Evolutionary conservation across 805 yeast genomes (phyloP), one percentile per base, ranked within the genome.

Genomic region (Blastobotrys peoriensis): DNA sequence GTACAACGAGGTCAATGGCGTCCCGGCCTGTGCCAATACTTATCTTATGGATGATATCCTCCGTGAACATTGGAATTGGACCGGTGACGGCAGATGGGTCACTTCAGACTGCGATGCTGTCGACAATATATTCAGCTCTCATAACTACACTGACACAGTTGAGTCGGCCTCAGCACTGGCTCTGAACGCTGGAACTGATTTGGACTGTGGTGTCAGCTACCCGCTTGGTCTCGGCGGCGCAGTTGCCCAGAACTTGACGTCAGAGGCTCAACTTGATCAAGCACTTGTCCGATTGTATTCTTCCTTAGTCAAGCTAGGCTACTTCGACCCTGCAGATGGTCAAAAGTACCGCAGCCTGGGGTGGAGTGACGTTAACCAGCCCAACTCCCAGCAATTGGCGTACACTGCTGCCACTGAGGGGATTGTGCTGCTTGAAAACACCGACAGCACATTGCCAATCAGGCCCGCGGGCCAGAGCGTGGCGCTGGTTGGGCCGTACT

Each of bases 41-140:
- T 46, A 21, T 28, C 28, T 46, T 10, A 13, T 46, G 37, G 39
- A 41, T 16, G 33, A 22, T 6, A 22, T 46, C 21, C 18, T 42
- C 13, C 39, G 49, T 2, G 42, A 36, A 10, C 22, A 33, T 8
- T 42, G 46, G 49, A 38, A 25, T 3, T 45, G 45, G 36, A 33
- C 19, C 22, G 35, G 21, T 4, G 8, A 22, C 18, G 35, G 38
- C 21, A 35, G 40, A 3, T 46, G 28, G 30, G 46, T 46, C 10
- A 37, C 45, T 4, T 37, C 49, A 8, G 49, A 46, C 18, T 46
- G 49, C 25, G 46, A 33, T 34, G 45, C 49, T 33, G 44, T 42
- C 13, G 28, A 42, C 23, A 42, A 46, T 21, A 37, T 46, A n/a
- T 46, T 38, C 23, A 34, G 38, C 18, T 36, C 43, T 19, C 49